Evolutionary conservation across 805 yeast genomes (phyloP).

Genomic region (Lipomyces kockii): DNA sequence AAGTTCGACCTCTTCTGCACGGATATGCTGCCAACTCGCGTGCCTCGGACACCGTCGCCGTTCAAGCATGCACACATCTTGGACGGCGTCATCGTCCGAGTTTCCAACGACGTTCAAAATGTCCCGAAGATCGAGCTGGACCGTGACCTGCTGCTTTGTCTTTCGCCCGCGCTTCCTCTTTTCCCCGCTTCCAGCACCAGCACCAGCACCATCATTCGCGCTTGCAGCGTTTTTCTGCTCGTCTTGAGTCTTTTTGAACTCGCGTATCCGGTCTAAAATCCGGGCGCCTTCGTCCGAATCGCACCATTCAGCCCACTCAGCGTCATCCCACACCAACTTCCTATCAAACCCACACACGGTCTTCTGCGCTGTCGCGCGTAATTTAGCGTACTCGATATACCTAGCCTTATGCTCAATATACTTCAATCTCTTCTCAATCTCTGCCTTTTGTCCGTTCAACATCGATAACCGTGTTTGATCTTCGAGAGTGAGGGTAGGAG

Average conservation of each 20-base stretch:
- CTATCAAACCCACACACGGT: slow-evolving; percentile 42
- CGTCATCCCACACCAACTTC: slow-evolving; percentile 40
- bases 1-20: slow-evolving; percentile 33
- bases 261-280: slow-evolving; percentile 17
- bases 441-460: slow-evolving; percentile 9
- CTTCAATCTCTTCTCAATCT: slow-evolving; percentile 25
- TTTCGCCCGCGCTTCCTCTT: not conserved
- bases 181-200: not conserved
- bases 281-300: slow-evolving; percentile 23
- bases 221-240: not conserved
- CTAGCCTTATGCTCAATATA: slow-evolving; percentile 32
- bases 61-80: slow-evolving; percentile 33
- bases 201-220: not conserved
- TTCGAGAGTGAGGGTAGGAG: not conserved
- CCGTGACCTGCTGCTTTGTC: slow-evolving; percentile 13
- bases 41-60: slow-evolving; percentile 37
- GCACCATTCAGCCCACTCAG: slow-evolving; percentile 35
- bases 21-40: slow-evolving; percentile 36
- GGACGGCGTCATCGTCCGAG: slow-evolving; percentile 12
- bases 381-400: slow-evolving; percentile 33
- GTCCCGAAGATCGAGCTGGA: slow-evolving; percentile 17
- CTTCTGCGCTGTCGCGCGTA: slow-evolving; percentile 40
- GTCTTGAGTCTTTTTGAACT: slow-evolving; percentile 14
- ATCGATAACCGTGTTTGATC: slow-evolving; percentile 1
- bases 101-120: slow-evolving; percentile 9